Percentiles rank a stretch among this genome's conserved stretches.
These are phyloP conservation scores for Rutstroemia sydowiana DNA, from an alignment of 2,329 filamentous ascomycete genomes.

Conservation along the genomic window DNA sequence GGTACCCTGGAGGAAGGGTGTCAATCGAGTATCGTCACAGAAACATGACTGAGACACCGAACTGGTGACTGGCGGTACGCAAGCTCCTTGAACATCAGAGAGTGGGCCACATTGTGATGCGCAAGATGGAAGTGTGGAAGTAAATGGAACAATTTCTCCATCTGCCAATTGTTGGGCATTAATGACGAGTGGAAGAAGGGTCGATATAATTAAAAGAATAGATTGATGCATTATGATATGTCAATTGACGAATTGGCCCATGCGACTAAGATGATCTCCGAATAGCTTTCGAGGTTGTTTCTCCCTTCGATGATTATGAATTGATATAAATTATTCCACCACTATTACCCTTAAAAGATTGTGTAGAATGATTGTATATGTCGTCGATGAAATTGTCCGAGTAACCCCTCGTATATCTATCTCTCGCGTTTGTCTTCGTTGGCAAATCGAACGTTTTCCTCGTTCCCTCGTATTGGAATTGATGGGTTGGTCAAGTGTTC, in stretches of 20 bases:
- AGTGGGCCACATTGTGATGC: slow-evolving; percentile 52
- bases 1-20: slow-evolving; percentile 46
- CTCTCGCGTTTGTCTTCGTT: background rate
- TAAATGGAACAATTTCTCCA: slow-evolving; percentile 44
- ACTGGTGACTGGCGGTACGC: slow-evolving; percentile 51
- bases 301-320: background rate
- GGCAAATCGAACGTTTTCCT: background rate
- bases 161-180: slow-evolving; percentile 13
- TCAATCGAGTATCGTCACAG: slow-evolving; percentile 56
- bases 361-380: background rate
- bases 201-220: slow-evolving; percentile 2
- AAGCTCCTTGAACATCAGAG: slow-evolving; percentile 64
- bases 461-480: no score
- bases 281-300: no score
- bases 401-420: background rate
- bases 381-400: background rate
- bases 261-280: background rate
- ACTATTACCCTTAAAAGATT: background rate
- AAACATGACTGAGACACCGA: slow-evolving; percentile 62
- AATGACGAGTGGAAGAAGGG: slow-evolving; percentile 4
- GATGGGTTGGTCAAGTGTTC: background rate
- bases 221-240: slow-evolving; percentile 10
- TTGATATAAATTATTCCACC: background rate
- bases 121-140: slow-evolving; percentile 53
- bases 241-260: background rate